These are phyloP conservation scores for Trypanosoma vivax DNA, from an alignment of 208 protist species.

Conservation along the genomic window DNA sequence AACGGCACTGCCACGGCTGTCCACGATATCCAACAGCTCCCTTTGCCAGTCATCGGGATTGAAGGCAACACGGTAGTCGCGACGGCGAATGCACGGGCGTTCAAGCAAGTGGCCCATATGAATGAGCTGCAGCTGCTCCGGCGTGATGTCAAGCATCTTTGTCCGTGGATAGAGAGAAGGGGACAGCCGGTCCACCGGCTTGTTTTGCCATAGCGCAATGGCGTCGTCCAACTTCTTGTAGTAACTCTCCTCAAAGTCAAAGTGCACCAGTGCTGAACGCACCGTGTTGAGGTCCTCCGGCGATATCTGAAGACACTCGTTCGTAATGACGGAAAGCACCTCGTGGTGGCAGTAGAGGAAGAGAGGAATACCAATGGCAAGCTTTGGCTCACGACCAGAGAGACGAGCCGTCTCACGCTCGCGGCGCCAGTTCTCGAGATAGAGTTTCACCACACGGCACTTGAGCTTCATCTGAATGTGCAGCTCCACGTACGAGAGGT, in stretches of 20 bases:
- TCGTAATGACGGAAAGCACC: constrained; percentile 58
- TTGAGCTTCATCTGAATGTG: constrained; percentile 75
- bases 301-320: constrained; percentile 50
- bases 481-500: constrained; percentile 64
- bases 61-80: constrained; percentile 89
- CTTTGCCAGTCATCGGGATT: constrained; percentile 94
- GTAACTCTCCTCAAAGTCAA: constrained; percentile 73
- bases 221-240: constrained; percentile 67
- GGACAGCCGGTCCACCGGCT: constrained; percentile 28
- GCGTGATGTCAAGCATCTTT: constrained; percentile 42
- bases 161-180: constrained; percentile 39
- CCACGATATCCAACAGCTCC: constrained; percentile 92
- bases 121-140: constrained; percentile 80
- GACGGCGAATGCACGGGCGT: constrained; percentile 57
- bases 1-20: constrained; percentile 85
- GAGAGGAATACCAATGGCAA: constrained; percentile 57
- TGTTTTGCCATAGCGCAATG: constrained; percentile 57
- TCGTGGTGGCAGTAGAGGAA: constrained; percentile 80
- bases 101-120: constrained; percentile 89
- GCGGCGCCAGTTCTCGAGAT: constrained; percentile 65
- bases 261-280: constrained; percentile 62
- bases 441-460: constrained; percentile 57
- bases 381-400: constrained; percentile 40
- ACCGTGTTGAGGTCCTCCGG: constrained; percentile 64
- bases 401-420: constrained; percentile 72